Evolutionary conservation across 345 rosid genomes (phyloP), one percentile per base, ranked within the genome.

Genomic region (Brassica rapa): DNA sequence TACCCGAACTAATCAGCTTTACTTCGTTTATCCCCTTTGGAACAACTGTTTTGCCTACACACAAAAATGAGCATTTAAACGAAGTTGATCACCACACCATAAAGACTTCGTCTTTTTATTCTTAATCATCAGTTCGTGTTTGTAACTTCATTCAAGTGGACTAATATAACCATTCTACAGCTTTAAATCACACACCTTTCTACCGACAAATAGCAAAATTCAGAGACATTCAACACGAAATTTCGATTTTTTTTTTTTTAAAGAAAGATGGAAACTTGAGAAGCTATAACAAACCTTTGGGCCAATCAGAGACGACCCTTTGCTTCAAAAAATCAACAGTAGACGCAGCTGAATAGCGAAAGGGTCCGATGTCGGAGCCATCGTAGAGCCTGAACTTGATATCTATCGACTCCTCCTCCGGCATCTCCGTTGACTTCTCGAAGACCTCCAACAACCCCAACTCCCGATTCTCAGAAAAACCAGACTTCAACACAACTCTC

Each of bases 351-450:
- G 96, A 87, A 90, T 89, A 93, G 46, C 88, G 86, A 82, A 93
- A 90, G 0, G 98, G 98, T 6, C 98, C 98, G 85, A 93, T 86
- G 62, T 93, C 98, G 23, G 97, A 91, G 62, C 97, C 98, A 81
- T 93, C 98, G 78, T 86, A 93, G 59, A 93, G 82, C 86, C 96
- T 88, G 85, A 93, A 93, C 76, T 90, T 90, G 76, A 93, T 86
- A 84, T 93, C 97, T 64, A 90, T 82, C 43, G 89, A 84, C 55
- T 88, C 96, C 78, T 90, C 98, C 79, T 91, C 98, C 87, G 89
- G 85, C 98, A 90, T 91, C 77, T 91, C 75, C 43, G 81, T 73
- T 75, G 73, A 78, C 83, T 80, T 66, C 67, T 73, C 72, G 2
- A 12, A 0, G 25, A 23, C 51, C 67, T 66, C 19, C 56, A 5